Evolutionary conservation across 1,284 basidiomycete genomes (phyloP).

Genomic region (Pyrrhoderma noxium): DNA sequence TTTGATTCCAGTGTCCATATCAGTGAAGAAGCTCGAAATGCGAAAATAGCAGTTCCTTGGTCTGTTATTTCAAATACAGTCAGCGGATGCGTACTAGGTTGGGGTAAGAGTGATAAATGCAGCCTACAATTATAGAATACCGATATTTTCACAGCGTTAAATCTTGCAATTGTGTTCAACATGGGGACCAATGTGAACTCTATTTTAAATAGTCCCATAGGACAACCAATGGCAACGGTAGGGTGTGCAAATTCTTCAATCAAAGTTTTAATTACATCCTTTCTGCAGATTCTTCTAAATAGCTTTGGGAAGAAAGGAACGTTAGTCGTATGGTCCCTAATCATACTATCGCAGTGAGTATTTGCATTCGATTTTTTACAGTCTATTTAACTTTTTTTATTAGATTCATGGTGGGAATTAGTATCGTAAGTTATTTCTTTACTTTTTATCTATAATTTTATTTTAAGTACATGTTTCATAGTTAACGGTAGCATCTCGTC

Average conservation of each 20-base stretch:
- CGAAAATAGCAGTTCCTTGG: slow-evolving; percentile 38
- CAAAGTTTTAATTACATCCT: not conserved
- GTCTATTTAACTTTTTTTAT: too few species aligned
- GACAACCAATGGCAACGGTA: slow-evolving; percentile 33
- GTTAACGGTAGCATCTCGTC: slow-evolving; percentile 30
- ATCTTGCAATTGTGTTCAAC: slow-evolving; percentile 24
- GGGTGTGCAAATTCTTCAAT: not conserved
- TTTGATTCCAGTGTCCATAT: slow-evolving; percentile 43
- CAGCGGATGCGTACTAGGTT: slow-evolving; percentile 32
- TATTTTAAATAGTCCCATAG: slow-evolving; percentile 33
- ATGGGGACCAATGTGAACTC: slow-evolving; percentile 33
- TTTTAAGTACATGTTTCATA: not conserved
- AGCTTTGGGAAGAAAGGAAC: slow-evolving; percentile 24
- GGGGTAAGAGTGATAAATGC: slow-evolving; percentile 21
- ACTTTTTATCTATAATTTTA: not conserved
- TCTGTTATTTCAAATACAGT: slow-evolving; percentile 34
- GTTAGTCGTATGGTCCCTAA: slow-evolving; percentile 24
- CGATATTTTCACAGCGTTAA: slow-evolving; percentile 20
- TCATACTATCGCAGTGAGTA: slow-evolving; percentile 21
- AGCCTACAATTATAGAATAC: slow-evolving; percentile 9
- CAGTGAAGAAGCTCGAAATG: slow-evolving; percentile 43
- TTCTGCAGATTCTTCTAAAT: slow-evolving; percentile 25
- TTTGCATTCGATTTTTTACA: too few species aligned
- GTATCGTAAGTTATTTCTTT: slow-evolving; percentile 23
- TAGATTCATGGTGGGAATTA: slow-evolving; percentile 29